Evolutionary conservation across 2,329 filamentous ascomycete species (phyloP), one percentile per base, ranked within the genome.

Genomic region (Torrubiellomyces zombiae): DNA sequence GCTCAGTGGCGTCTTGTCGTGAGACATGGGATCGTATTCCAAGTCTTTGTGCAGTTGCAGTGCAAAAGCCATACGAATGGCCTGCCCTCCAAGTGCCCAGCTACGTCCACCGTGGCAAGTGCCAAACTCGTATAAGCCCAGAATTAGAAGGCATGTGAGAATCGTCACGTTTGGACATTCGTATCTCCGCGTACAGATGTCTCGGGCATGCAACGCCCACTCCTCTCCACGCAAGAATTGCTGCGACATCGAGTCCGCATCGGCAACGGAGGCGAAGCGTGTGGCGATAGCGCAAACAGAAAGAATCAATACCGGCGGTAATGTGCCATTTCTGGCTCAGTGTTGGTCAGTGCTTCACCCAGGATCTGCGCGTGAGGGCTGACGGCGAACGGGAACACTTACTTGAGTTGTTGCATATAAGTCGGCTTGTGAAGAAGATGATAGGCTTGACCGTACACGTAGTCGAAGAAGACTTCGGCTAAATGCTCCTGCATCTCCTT

Each of bases 141-240:
- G 63, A 11, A 95, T 68, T 7, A 95, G 51, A 32, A 93, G 75
- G 23, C 86, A 89, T 5, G 85, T 94, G 22, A 98, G 53, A 20
- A 94, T 92, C 3, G 86, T 95, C 34, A 95, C 89, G 45, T 93
- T 95, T 1, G 89, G 86, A 55, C 82, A 81, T 43, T 95, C 89
- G 40, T 92, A 94, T 38, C 83, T 70, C 42, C 75, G 78, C 20
- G 81, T 67, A 13, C 89, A 75, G 32, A 95, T 94, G 18, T 82
- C 75, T 24, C 85, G 67, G n/a, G 86, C 86, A 15, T 75, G 72
- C 14, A 69, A 71, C 6, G 83, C 89, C 85, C 86, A 98, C 33
- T 79, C 72, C 46, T 95, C 86, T 5, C 89, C 89, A 21, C 82
- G 75, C 20, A 92, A 55, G 44, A 93, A 95, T 15, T 48, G 47